phyloP scores from a whole-genome alignment of 768 basidiomycete genomes.

The Lanmaoa rubissima region DNA sequence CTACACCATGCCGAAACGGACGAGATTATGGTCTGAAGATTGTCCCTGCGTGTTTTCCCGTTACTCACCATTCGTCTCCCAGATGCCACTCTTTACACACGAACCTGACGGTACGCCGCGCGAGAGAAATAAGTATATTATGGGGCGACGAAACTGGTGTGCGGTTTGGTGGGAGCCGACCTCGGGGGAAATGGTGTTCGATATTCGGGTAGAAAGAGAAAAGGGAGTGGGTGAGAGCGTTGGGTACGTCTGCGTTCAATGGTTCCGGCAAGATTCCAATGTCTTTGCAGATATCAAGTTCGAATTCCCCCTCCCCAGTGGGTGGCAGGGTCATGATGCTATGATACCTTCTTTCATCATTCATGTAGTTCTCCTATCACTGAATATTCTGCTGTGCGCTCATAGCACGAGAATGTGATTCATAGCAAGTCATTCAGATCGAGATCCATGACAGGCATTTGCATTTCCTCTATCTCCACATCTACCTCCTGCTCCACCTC shows the following conservation, averaged over 20 bases:
- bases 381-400: not conserved
- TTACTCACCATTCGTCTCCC: not conserved
- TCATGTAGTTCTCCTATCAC: not conserved
- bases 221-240: slow-evolving; percentile 82
- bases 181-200: slow-evolving; percentile 70
- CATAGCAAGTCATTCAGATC: slow-evolving; percentile 25
- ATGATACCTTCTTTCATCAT: not conserved
- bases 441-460: slow-evolving; percentile 29
- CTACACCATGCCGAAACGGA: slow-evolving; percentile 82
- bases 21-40: slow-evolving; percentile 68
- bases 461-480: slow-evolving; percentile 20
- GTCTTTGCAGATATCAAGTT: slow-evolving; percentile 40
- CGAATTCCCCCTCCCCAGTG: slow-evolving; percentile 44
- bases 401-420: slow-evolving; percentile 2
- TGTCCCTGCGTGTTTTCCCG: not conserved
- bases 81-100: slow-evolving; percentile 74
- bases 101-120: slow-evolving; percentile 77
- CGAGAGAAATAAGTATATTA: slow-evolving; percentile 71
- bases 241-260: slow-evolving; percentile 47
- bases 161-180: slow-evolving; percentile 55
- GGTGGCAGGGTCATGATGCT: slow-evolving; percentile 23
- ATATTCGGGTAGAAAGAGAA: slow-evolving; percentile 81
- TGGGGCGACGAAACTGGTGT: slow-evolving; percentile 90
- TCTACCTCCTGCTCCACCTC: slow-evolving; percentile 28
- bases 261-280: not conserved